Percentiles rank a stretch among this genome's conserved stretches.
Evolutionary conservation across 257 asterid species (phyloP).

Genomic region (Ligustrum vulgare): DNA sequence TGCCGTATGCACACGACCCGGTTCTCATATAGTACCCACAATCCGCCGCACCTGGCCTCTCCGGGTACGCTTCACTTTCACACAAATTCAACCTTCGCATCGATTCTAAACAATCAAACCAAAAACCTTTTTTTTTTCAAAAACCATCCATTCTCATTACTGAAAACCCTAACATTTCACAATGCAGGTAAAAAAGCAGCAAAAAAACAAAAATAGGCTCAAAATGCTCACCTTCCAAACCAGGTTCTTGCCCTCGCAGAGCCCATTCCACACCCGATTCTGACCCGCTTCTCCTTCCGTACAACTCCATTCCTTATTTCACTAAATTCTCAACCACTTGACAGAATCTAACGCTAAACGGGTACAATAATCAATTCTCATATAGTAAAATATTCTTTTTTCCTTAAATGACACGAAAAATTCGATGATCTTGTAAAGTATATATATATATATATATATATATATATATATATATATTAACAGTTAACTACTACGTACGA

Average conservation of each 20-base stretch:
- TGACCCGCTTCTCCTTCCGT: slow-evolving; percentile 45
- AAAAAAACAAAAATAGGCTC: background rate
- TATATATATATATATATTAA: no score
- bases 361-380: slow-evolving; percentile 17
- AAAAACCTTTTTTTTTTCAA: slow-evolving; percentile 8
- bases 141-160: slow-evolving; percentile 11
- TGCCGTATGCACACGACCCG: slow-evolving; percentile 80
- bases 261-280: slow-evolving; percentile 51
- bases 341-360: slow-evolving; percentile 24
- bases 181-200: slow-evolving; percentile 17
- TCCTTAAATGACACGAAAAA: slow-evolving; percentile 18
- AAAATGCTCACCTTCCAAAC: slow-evolving; percentile 50
- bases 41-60: slow-evolving; percentile 66
- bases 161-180: slow-evolving; percentile 29
- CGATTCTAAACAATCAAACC: slow-evolving; percentile 49
- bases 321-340: slow-evolving; percentile 12
- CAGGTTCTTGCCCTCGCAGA: slow-evolving; percentile 34
- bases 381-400: slow-evolving; percentile 4
- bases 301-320: slow-evolving; percentile 49
- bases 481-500: slow-evolving; percentile 5
- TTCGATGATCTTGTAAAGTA: slow-evolving; percentile 16
- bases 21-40: slow-evolving; percentile 75
- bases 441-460: no score
- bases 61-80: slow-evolving; percentile 69
- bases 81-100: slow-evolving; percentile 53